Evolutionary conservation across 2,329 filamentous ascomycete genomes (phyloP).

Genomic region (Rutstroemia sp.): DNA sequence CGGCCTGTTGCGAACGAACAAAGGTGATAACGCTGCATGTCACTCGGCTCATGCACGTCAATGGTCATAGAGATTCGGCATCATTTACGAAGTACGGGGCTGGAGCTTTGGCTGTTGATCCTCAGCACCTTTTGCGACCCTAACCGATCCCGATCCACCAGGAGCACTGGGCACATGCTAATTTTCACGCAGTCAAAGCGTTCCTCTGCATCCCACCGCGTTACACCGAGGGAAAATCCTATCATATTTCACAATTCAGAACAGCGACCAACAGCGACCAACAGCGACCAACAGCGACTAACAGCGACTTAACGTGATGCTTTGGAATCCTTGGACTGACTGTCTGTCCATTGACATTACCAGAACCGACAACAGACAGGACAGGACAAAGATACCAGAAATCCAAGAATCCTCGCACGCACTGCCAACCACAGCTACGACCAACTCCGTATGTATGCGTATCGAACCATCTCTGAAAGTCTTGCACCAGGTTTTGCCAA

Average conservation of each 20-base stretch:
- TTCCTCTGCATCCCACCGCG: no score
- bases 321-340: no score
- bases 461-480: background rate
- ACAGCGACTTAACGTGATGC: no score
- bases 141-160: background rate
- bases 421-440: no score
- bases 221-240: no score
- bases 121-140: background rate
- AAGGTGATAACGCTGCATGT: background rate
- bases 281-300: no score
- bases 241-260: no score
- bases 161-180: no score
- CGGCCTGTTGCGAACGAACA: no score
- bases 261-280: no score
- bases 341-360: background rate
- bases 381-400: background rate
- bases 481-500: conserved; percentile 1
- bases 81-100: background rate
- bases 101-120: background rate
- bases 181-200: no score
- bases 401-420: background rate
- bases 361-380: background rate
- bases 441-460: no score
- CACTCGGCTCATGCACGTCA: background rate
- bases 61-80: background rate